A percentile compares a stretch with the other conserved stretches of the same genome.
phyloP scores from a whole-genome alignment of 176 grass and related monocot species.

The Puya raimondii region DNA sequence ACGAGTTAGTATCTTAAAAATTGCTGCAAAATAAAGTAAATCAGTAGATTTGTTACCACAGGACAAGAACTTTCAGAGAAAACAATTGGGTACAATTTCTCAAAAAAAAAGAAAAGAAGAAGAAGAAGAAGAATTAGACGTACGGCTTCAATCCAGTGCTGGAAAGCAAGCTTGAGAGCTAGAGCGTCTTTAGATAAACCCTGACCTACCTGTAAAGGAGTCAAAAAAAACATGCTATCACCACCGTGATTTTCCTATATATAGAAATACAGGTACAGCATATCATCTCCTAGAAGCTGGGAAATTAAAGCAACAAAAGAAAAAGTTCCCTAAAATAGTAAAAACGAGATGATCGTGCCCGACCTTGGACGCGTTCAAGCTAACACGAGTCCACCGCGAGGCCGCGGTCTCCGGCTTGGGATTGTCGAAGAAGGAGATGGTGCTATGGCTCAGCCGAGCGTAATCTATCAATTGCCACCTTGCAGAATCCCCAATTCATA shows the following conservation, averaged over 20 bases:
- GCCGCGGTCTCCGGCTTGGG: constrained; percentile 54
- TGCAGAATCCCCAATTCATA: background rate
- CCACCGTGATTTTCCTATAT: background rate
- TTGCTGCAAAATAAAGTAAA: too few species aligned
- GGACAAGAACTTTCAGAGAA: background rate
- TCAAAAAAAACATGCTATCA: background rate
- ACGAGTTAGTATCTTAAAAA: too few species aligned
- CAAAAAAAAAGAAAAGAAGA: background rate
- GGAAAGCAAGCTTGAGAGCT: constrained; percentile 81
- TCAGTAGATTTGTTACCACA: too few species aligned
- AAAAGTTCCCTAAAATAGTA: background rate
- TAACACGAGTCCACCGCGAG: constrained; percentile 79
- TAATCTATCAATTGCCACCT: constrained; percentile 87
- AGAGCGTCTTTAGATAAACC: constrained; percentile 58
- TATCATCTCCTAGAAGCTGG: background rate
- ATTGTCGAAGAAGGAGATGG: constrained; percentile 68
- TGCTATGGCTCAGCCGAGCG: constrained; percentile 60
- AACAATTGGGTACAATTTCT: background rate
- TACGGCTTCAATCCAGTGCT: constrained; percentile 98
- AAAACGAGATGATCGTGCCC: background rate
- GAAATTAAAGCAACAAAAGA: background rate
- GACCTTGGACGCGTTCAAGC: constrained; percentile 81
- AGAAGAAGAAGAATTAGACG: constrained; percentile 27
- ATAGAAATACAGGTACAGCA: background rate
- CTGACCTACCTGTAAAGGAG: constrained; percentile 53